Conservation (phyloP, 306 rosid genomes). For the Fragaria ananassa region DNA sequence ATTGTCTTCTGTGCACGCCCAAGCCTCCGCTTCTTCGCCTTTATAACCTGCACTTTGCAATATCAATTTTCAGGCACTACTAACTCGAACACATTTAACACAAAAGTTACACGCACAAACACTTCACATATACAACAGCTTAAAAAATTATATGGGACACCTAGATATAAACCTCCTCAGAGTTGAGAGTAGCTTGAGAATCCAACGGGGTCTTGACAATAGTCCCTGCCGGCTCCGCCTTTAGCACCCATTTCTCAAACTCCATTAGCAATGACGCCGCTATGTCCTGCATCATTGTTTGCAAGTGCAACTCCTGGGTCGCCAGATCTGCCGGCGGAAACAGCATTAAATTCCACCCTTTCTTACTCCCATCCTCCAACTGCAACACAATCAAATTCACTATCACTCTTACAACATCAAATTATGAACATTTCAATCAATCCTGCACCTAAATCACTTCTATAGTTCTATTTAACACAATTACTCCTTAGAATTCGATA, state of each 20-base stretch:
- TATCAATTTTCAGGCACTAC: constrained; percentile 15
- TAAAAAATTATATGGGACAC: constrained; percentile 59
- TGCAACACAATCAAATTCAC: constrained; percentile 7
- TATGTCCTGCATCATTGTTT: constrained; percentile 96
- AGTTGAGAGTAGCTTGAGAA: constrained; percentile 99
- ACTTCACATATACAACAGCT: constrained; percentile 4
- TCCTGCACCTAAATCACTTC: not conserved
- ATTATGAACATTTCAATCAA: not conserved
- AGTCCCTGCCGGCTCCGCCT: constrained; percentile 95
- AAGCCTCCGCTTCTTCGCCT: constrained; percentile 94
- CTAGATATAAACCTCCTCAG: constrained; percentile 99
- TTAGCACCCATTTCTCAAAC: constrained; percentile 96
- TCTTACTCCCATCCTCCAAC: constrained; percentile 88
- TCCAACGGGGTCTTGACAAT: constrained; percentile 95
- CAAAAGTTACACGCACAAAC: not conserved
- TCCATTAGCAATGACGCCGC: constrained; percentile 92
- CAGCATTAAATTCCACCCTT: constrained; percentile 71
- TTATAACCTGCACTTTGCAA: constrained; percentile 59
- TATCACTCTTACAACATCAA: not conserved
- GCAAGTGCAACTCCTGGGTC: constrained; percentile 77
- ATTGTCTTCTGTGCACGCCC: constrained; percentile 98
- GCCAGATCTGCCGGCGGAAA: constrained; percentile 93
- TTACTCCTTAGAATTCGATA: not conserved
- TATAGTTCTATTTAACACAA: not conserved
- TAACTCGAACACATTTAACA: constrained; percentile 20